Conservation (phyloP, 345 rosid genomes). For the Corchorus capsularis region DNA sequence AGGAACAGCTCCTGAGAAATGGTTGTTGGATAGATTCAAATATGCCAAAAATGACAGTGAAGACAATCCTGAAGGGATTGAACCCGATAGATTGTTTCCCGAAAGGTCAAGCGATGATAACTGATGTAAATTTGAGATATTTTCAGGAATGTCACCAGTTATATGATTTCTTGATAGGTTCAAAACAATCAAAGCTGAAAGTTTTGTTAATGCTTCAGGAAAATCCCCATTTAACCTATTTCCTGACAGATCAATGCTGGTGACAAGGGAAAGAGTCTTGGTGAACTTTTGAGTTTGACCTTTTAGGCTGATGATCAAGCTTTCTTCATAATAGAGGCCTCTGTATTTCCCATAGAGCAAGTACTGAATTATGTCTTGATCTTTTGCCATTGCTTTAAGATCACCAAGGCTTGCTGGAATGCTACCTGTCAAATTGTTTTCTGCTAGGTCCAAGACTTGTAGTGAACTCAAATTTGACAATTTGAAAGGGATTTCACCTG, state of each 20-base stretch:
- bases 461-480: constrained; percentile 35
- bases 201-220: constrained; percentile 37
- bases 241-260: constrained; percentile 43
- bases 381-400: constrained; percentile 39
- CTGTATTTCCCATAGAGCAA: constrained; percentile 34
- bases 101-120: constrained; percentile 55
- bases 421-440: constrained; percentile 42
- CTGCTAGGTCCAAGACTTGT: constrained; percentile 48
- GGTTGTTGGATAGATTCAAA: constrained; percentile 40
- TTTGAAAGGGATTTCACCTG: constrained; percentile 36
- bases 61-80: constrained; percentile 45
- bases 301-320: constrained; percentile 30
- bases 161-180: constrained; percentile 46
- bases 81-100: constrained; percentile 41
- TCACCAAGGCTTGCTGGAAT: constrained; percentile 41
- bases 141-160: constrained; percentile 33
- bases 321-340: constrained; percentile 43
- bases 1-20: constrained; percentile 45
- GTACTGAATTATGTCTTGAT: constrained; percentile 30
- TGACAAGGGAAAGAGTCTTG: constrained; percentile 50
- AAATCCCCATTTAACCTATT: constrained; percentile 42
- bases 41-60: constrained; percentile 36
- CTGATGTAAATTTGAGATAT: constrained; percentile 38
- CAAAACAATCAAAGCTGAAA: constrained; percentile 35
- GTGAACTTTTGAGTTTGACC: constrained; percentile 32